phyloP scores from a whole-genome alignment of 1,284 basidiomycete species.

The Boletus semigastroideus region DNA sequence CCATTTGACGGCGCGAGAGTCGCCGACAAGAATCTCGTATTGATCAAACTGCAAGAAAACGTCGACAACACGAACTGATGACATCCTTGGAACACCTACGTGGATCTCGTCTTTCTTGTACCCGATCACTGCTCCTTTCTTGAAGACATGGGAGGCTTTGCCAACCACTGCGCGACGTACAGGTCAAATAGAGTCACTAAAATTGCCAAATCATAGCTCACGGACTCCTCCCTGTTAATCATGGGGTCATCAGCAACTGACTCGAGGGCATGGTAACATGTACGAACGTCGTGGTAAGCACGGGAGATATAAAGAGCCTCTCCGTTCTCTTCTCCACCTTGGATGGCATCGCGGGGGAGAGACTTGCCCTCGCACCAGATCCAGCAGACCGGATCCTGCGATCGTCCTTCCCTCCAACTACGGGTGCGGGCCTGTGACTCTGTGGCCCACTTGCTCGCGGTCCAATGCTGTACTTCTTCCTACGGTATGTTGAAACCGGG shows the following conservation, averaged over 20 bases:
- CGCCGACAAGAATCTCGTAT: slow-evolving; percentile 70
- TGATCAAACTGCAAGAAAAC: slow-evolving; percentile 43
- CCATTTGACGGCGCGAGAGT: slow-evolving; percentile 59
- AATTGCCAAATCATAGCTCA: slow-evolving; percentile 34
- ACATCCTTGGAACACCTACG: slow-evolving; percentile 37
- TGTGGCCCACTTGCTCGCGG: slow-evolving; percentile 52
- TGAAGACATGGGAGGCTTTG: slow-evolving; percentile 56
- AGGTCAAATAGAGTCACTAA: not conserved
- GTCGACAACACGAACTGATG: not conserved
- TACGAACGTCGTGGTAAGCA: slow-evolving; percentile 55
- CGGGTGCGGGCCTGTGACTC: slow-evolving; percentile 55
- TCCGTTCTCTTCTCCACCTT: slow-evolving; percentile 54
- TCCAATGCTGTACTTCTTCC: slow-evolving; percentile 55
- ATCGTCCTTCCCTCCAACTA: slow-evolving; percentile 48
- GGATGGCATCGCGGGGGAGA: slow-evolving; percentile 59
- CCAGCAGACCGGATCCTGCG: slow-evolving; percentile 55
- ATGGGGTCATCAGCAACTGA: slow-evolving; percentile 11
- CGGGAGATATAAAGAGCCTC: slow-evolving; percentile 56
- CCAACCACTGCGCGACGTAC: slow-evolving; percentile 52
- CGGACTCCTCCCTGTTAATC: slow-evolving; percentile 50
- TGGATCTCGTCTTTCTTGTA: slow-evolving; percentile 57
- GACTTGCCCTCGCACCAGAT: slow-evolving; percentile 54
- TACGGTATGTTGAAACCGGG: slow-evolving; percentile 23
- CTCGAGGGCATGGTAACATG: not conserved
- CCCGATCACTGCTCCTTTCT: slow-evolving; percentile 63